These are phyloP conservation scores for Acanthamoeba lenticulata DNA, from an alignment of 208 protist species.

Conservation along the genomic window DNA sequence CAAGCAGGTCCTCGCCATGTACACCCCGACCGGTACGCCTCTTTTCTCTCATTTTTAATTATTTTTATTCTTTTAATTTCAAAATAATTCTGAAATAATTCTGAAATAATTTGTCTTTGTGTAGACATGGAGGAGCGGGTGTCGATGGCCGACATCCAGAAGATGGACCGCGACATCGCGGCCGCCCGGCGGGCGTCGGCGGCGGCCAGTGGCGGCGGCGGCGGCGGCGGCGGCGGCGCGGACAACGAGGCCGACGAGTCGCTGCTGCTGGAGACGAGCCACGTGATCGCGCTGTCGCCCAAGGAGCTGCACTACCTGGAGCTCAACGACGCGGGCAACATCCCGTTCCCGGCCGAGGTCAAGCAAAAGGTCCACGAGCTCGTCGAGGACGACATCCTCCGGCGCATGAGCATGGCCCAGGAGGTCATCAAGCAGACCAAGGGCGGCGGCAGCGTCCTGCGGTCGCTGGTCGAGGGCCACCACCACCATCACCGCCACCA, in stretches of 20 bases:
- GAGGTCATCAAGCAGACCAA: conserved; percentile 14
- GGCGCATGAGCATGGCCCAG: conserved; percentile 35
- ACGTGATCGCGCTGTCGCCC: not conserved
- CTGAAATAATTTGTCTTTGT: not conserved
- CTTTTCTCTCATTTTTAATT: not conserved
- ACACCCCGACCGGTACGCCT: conserved; percentile 29
- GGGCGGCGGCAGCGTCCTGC: not conserved
- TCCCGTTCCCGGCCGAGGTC: conserved; percentile 55
- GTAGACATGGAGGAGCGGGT: conserved; percentile 52
- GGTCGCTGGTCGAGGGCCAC: not conserved
- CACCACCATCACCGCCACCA: not conserved
- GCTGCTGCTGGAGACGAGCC: conserved; percentile 37
- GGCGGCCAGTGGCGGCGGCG: not conserved
- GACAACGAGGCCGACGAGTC: not conserved
- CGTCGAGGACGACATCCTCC: conserved; percentile 58
- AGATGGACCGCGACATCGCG: not conserved
- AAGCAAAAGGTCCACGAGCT: conserved; percentile 50
- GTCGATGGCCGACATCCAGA: conserved; percentile 35
- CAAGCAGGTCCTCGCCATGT: conserved; percentile 70
- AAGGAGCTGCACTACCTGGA: conserved; percentile 69
- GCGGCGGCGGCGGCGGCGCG: not conserved
- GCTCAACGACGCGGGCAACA: conserved; percentile 54
- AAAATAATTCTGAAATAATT: no score
- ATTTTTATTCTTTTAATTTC: no score
- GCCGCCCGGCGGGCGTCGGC: not conserved